Base-by-base conservation (phyloP, 108 stramenopile genomes). In the Schizochytrium sp. region DNA sequence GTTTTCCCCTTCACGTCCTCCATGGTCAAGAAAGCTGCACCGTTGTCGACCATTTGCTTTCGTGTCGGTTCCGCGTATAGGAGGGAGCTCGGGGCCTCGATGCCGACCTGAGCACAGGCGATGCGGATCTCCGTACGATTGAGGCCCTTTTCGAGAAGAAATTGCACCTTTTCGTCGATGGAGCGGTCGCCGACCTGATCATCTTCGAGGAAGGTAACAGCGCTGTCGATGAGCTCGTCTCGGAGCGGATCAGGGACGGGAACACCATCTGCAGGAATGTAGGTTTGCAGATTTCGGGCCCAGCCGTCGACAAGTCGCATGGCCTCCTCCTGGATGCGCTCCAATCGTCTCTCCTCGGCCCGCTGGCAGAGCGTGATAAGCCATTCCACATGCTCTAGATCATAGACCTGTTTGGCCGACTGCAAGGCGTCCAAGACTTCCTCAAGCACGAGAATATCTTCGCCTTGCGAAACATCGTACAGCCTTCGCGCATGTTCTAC, bases 101-200 rank as follows among this genome's bases (percentile, higher is more conserved):
- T 28, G 51, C 76, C 76, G 12, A 83, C 76, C 76, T 83, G 76
- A 23, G 76, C 76, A 53, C 76, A 83, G 12, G 76, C 76, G n/a
- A 83, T 83, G 48, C 76, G 76, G 28, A 83, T 83, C 51, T 83
- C 76, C 16, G 76, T 83, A 0, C 51, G 45, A 23, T 83, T 83
- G 23, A 83, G 51, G 48, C 76, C 76, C 28, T 83, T 83, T 25
- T 83, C 76, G 6, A 83, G 6, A 0, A 83, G 28, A 28, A 83
- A 83, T 23, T 47, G 48, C 0, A 83, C 51, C 51, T 83, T 83
- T 83, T 83, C 76, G 3, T 47, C 76, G 48, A 83, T 28, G 25
- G 76, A 53, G 45, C 76, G 45, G 28, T 83, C 76, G n/a, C 28
- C 4, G 10, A 83, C 76, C 51, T 83, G 76, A 12, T 83, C 76